These are phyloP conservation scores for Pseudotsuga menziesii DNA, from an alignment of 75 land plant species.

Conservation along the genomic window DNA sequence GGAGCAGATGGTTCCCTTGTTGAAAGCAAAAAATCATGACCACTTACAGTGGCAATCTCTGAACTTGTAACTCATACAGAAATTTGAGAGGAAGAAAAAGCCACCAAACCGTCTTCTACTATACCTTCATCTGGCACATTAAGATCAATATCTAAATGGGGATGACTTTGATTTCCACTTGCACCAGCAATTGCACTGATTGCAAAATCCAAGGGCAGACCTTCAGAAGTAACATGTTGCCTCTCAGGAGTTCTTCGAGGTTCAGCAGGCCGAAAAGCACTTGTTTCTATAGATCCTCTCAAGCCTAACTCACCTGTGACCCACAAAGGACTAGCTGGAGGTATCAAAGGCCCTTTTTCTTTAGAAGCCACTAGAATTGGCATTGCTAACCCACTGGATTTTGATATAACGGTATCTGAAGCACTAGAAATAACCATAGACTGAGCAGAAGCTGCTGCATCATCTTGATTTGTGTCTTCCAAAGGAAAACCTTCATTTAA, in stretches of 20 bases:
- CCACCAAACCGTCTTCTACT: constrained; percentile 29
- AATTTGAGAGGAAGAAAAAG: constrained; percentile 1
- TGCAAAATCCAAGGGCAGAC: constrained; percentile 15
- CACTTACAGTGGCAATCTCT: constrained; percentile 20
- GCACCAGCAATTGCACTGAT: constrained; percentile 5
- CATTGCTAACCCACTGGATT: constrained; percentile 30
- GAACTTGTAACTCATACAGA: constrained; percentile 38
- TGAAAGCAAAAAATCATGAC: constrained; percentile 15
- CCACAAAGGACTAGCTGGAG: constrained; percentile 54
- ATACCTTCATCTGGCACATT: constrained; percentile 83
- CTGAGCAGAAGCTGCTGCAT: constrained; percentile 19
- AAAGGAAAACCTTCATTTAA: no score
- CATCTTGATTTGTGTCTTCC: constrained; percentile 50
- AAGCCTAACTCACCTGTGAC: constrained; percentile 77
- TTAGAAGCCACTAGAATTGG: constrained; percentile 78
- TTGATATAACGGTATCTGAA: constrained; percentile 16
- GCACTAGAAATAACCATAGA: constrained; percentile 16
- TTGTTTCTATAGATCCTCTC: constrained; percentile 97
- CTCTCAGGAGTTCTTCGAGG: constrained; percentile 62
- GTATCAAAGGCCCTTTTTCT: constrained; percentile 82
- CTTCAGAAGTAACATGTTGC: constrained; percentile 22
- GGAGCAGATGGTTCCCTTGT: constrained; percentile 10
- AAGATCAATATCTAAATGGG: constrained; percentile 71
- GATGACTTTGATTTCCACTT: constrained; percentile 36
- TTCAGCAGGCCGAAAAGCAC: constrained; percentile 97